These are phyloP conservation scores for Monosporascus cannonballus DNA, from an alignment of 2,329 filamentous ascomycete species.

Conservation along the genomic window DNA sequence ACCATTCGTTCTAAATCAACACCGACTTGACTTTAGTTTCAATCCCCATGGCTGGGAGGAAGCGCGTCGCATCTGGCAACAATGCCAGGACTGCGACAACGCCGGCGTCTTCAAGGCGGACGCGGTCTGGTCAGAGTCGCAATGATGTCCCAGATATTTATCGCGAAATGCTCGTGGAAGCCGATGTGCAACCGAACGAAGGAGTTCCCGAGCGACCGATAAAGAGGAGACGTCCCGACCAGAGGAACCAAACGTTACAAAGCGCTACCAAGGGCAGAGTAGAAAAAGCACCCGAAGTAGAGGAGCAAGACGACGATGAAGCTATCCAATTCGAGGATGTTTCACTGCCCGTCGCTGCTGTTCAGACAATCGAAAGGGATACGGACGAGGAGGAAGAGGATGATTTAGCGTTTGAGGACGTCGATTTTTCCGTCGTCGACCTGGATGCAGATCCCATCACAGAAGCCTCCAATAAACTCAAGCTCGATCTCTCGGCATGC, in stretches of 20 bases:
- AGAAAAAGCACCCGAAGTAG: slow-evolving; percentile 13
- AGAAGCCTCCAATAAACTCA: slow-evolving; percentile 32
- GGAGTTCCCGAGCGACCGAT: slow-evolving; percentile 32
- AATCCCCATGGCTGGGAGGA: slow-evolving; percentile 22
- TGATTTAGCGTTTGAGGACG: slow-evolving; percentile 41
- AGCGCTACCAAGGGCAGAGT: neutral
- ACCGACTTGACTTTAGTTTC: neutral
- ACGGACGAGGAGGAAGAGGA: slow-evolving; percentile 39
- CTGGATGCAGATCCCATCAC: slow-evolving; percentile 10
- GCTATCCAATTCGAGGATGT: slow-evolving; percentile 46
- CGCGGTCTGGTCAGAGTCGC: slow-evolving; percentile 18
- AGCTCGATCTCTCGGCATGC: slow-evolving; percentile 48
- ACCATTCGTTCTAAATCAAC: neutral
- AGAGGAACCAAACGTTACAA: slow-evolving; percentile 17
- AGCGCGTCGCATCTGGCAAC: slow-evolving; percentile 16
- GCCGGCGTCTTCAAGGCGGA: slow-evolving; percentile 12
- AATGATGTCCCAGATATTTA: slow-evolving; percentile 34
- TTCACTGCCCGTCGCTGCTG: slow-evolving; percentile 36
- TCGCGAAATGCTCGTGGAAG: slow-evolving; percentile 43
- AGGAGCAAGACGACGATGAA: slow-evolving; percentile 28
- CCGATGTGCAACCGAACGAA: slow-evolving; percentile 30
- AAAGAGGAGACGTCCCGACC: slow-evolving; percentile 34
- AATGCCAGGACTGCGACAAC: slow-evolving; percentile 13
- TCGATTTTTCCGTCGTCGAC: slow-evolving; percentile 33
- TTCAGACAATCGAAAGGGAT: slow-evolving; percentile 46